Evolutionary conservation across 2,329 filamentous ascomycete species (phyloP), one percentile per base, ranked within the genome.

Genomic region (Falciphora oryzae): DNA sequence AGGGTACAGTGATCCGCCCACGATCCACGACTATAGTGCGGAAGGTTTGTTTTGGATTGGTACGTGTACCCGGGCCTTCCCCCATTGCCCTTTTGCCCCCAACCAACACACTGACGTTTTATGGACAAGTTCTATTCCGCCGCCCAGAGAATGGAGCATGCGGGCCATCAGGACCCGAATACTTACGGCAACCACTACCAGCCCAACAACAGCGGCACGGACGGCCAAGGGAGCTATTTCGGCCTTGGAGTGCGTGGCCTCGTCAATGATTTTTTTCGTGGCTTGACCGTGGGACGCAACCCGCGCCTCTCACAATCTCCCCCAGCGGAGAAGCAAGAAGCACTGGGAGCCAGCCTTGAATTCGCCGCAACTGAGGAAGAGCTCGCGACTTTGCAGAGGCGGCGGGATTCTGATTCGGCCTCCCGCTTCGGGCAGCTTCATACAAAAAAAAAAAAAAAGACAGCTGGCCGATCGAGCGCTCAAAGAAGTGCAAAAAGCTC

Each of bases 161-260:
- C 29, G 11, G 57, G 57, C 32, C 14, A 64, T 5, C 59, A 64
- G 59, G 56, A 64, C 56, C 56, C 22, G 13, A 64, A 64, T 44
- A 64, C 22, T 16, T 64, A 64, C 56, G 59, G 59, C 2, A 64
- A 59, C 13, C 7, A 64, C 58, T 64, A 64, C 58, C 31, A 64
- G 14, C 31, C 56, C 18, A 64, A 64, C 28, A 64, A 64, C 50
- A 64, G 57, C 13, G 56, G 56, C 29, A 64, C 16, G 58, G 56
- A 64, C 35, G 28, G 62, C 18, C 22, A 64, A 27, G 29, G 56
- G 4, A 64, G 56, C 56, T 64, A 64, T 59, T 64, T n/a, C 44
- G 44, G 44, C 7, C 7, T 53, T n/a, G 7, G 8, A 53, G 7
- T 53, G n/a, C 44, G 44, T 53, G 59, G 22, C 1, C 14, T 64